Base-by-base conservation (phyloP, 1,284 basidiomycete species). In the Porodaedalea pini region DNA sequence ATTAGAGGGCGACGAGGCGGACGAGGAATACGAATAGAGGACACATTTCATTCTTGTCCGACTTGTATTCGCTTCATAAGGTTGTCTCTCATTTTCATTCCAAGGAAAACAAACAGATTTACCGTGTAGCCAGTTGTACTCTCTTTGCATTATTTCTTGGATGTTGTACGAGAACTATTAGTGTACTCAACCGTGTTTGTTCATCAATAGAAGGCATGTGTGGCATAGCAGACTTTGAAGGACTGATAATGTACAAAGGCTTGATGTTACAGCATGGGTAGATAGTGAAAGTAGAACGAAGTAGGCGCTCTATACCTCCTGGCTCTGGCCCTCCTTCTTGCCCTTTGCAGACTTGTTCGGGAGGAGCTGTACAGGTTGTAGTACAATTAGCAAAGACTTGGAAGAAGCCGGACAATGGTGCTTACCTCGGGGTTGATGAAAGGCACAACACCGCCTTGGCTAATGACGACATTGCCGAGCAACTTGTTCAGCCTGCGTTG, bases 361-460 rank as follows among this genome's bases (percentile, higher is more conserved):
- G 62, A 89, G 76, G 62, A 89, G 82, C 78, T 86, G 41, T 17
- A 51, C 10, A 34, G 29, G 25, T 31, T 8, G 23, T n/a, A 25
- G 10, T 25, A 34, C 13, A 34, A 34, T 34, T 6, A 53, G 37
- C 8, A 39, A 25, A 2, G 27, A 53, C 10, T 23, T 5, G 25
- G 17, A 29, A 31, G 13, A 23, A n/a, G n/a, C n/a, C 31, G 36
- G n/a, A 37, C 32, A 25, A 48, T 39, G 19, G 37, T 31, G 61
- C 71, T 34, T 60, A 75, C 73, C 64, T 74, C 76, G 47, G 77
- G 73, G 67, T 78, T 74, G 64, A 79, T 79, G 64, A 71, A 71
- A 60, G 91, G 91, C 51, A 94, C 82, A 64, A 92, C 90, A 84
- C 90, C 90, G 76, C 90, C 90, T 71, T 92, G 89, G 43, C 86